Evolutionary conservation across 768 basidiomycete species (phyloP).

Genomic region (Lentinula lateritia): DNA sequence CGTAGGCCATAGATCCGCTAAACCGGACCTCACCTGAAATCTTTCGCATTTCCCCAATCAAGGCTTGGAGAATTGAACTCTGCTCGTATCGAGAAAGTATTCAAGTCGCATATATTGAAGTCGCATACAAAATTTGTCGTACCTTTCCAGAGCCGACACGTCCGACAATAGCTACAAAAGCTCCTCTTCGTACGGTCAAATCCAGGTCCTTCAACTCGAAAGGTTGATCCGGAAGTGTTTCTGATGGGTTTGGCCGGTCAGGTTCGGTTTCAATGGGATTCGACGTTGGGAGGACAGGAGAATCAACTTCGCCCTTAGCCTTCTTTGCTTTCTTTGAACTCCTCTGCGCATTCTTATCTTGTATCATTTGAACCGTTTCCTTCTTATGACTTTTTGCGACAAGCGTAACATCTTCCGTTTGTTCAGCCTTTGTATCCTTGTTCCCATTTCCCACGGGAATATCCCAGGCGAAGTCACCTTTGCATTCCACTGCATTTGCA

Average conservation of each 20-base stretch:
- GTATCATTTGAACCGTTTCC: slow-evolving; percentile 7
- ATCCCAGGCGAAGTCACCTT: slow-evolving; percentile 53
- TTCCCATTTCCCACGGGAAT: slow-evolving; percentile 15
- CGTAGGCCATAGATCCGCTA: slow-evolving; percentile 51
- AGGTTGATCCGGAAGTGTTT: slow-evolving; percentile 34
- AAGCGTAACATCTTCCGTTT: neutral
- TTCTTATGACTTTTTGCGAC: neutral
- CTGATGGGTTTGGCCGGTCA: slow-evolving; percentile 8
- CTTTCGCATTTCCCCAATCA: slow-evolving; percentile 66
- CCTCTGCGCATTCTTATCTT: slow-evolving; percentile 16
- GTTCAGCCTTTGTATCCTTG: slow-evolving; percentile 4
- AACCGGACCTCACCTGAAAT: slow-evolving; percentile 50
- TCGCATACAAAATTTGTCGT: neutral
- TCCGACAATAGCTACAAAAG: slow-evolving; percentile 71
- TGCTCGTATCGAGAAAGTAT: slow-evolving; percentile 13
- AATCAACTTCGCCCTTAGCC: slow-evolving; percentile 2
- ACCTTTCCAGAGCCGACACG: slow-evolving; percentile 72
- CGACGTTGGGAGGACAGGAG: neutral
- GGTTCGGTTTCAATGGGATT: slow-evolving; percentile 1
- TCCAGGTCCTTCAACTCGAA: slow-evolving; percentile 46
- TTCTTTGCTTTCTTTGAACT: slow-evolving; percentile 18
- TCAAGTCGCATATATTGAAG: neutral
- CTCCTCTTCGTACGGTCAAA: slow-evolving; percentile 43
- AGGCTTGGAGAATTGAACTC: slow-evolving; percentile 51
- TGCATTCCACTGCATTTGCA: slow-evolving; percentile 36